Evolutionary conservation across 805 yeast species (phyloP), one percentile per base, ranked within the genome.

Genomic region (Lipomyces sp.): DNA sequence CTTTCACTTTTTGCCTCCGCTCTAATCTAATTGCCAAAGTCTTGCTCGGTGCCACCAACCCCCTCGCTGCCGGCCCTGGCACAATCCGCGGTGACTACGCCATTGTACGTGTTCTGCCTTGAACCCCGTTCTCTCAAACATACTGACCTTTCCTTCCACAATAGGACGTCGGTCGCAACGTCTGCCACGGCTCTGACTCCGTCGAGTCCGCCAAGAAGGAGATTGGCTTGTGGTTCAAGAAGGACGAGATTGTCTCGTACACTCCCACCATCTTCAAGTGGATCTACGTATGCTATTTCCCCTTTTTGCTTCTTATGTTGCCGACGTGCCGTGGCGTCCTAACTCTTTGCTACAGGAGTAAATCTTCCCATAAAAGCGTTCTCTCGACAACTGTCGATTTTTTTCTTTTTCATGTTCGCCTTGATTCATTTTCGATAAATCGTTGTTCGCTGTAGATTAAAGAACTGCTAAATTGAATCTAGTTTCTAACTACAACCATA

Each of bases 61-160:
- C 99, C 72, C 80, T 84, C 72, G 83, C 81, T 66, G 86, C 96
- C 66, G 91, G 95, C 63, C 98, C 98, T 74, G 99, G 99, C 75
- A 93, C 99, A 76, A 93, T 93, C 81, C 89, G 99, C 81, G 98
- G 96, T 74, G 99, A 93, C 79, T 93, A 76, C 66, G 98, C 97
- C 73, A 77, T 93, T 67, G 55, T 50, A 50, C 1, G 54, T 18
- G n/a, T 21, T 11, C 24, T 21, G 13, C 16, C 47, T 34, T 16
- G 16, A 8, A 10, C 29, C 21, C 32, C 34, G 13, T 10, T 16
- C 26, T 22, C 21, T 18, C 10, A 14, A 4, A 34, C n/a, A 7
- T 26, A 18, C 4, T 23, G 11, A 26, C 13, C 14, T 16, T 21
- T 7, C 14, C 21, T n/a, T 19, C 6, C 16, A 6, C 5, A 4